Conservation (phyloP, 2,329 filamentous ascomycete species). For the Aspergillus sp. region DNA sequence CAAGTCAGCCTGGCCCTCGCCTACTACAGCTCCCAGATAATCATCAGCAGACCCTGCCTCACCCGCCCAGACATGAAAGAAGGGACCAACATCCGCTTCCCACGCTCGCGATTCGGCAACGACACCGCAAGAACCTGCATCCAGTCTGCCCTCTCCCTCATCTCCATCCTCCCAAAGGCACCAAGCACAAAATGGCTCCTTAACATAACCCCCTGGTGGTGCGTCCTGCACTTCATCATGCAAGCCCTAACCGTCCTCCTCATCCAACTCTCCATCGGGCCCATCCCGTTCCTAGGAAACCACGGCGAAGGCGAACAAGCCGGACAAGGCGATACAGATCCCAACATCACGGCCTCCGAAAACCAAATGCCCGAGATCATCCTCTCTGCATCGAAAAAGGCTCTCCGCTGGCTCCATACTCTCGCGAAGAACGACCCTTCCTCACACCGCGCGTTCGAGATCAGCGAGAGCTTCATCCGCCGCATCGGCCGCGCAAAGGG, state of each 20-base stretch:
- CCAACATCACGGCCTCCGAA: neutral
- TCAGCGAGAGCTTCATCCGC: neutral
- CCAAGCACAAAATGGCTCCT: conserved; percentile 33
- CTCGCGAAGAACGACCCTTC: neutral
- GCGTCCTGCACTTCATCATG: conserved; percentile 41
- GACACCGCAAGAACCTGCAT: neutral
- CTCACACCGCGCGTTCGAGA: neutral
- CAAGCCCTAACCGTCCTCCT: conserved; percentile 41
- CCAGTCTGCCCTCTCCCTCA: conserved; percentile 18
- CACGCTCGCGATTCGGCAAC: conserved; percentile 3
- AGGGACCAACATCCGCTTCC: neutral
- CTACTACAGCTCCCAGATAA: conserved; percentile 3
- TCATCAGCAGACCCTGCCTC: conserved; percentile 4
- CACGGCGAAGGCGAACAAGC: neutral
- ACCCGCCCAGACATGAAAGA: conserved; percentile 1
- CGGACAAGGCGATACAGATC: neutral
- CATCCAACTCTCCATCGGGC: conserved; percentile 18
- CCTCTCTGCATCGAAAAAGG: neutral
- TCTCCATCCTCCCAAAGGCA: conserved; percentile 32
- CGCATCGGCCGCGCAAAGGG: neutral
- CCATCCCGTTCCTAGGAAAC: neutral
- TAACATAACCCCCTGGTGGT: conserved; percentile 41
- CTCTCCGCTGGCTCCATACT: neutral
- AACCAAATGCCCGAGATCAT: neutral
- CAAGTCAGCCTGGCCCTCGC: neutral